These are phyloP conservation scores for Erodium trifolium DNA, from an alignment of 441 rosid species.

Conservation along the genomic window DNA sequence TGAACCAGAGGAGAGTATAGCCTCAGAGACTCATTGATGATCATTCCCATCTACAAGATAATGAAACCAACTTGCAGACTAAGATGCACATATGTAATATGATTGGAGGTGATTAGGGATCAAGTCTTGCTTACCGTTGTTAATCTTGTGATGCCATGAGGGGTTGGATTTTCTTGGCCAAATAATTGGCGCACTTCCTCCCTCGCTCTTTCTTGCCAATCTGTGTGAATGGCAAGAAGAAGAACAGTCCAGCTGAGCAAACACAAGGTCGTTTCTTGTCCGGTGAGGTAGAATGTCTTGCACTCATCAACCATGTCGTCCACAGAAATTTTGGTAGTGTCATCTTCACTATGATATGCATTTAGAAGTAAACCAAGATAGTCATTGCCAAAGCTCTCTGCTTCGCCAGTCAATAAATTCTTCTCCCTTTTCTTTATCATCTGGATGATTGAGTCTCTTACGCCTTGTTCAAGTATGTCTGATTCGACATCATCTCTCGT, in stretches of 20 bases:
- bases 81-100: not conserved
- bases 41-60: slow-evolving; percentile 14
- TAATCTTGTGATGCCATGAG: not conserved
- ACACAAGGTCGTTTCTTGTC: slow-evolving; percentile 18
- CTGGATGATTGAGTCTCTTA: slow-evolving; percentile 9
- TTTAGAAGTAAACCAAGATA: not conserved
- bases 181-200: slow-evolving; percentile 18
- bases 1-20: not conserved
- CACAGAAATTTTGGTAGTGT: not conserved
- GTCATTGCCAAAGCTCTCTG: slow-evolving; percentile 19
- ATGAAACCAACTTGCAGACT: not conserved
- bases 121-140: slow-evolving; percentile 14
- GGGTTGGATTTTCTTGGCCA: slow-evolving; percentile 9
- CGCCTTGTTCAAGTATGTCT: slow-evolving; percentile 16
- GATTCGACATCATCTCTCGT: slow-evolving; percentile 18
- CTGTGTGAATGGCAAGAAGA: not conserved
- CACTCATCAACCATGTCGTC: no score
- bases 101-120: not conserved
- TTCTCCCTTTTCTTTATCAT: slow-evolving; percentile 23
- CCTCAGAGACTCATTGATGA: slow-evolving; percentile 7
- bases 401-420: slow-evolving; percentile 14
- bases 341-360: not conserved
- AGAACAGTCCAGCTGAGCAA: slow-evolving; percentile 18
- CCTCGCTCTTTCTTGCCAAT: slow-evolving; percentile 22
- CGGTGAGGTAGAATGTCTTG: not conserved